Conservation (phyloP, 306 rosid genomes). For the Lagenaria siceraria region DNA sequence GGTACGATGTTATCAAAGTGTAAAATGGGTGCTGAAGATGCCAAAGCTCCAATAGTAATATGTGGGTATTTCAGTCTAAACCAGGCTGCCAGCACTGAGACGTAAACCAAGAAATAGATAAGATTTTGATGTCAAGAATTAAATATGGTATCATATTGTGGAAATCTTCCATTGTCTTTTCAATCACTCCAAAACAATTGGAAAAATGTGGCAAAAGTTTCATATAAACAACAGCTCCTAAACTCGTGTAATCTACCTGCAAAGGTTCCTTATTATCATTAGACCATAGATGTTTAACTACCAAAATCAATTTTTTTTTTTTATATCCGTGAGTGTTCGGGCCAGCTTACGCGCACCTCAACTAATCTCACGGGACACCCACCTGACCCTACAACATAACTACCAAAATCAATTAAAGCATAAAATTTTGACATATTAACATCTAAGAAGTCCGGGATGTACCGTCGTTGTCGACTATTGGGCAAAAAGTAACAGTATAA, state of each 20-base stretch:
- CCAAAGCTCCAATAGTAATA: constrained; percentile 28
- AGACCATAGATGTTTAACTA: neutral
- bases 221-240: neutral
- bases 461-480: neutral
- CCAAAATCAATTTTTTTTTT: neutral
- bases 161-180: neutral
- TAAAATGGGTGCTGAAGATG: constrained; percentile 41
- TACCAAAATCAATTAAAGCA: neutral
- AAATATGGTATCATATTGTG: neutral
- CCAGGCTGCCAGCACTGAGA: constrained; percentile 38
- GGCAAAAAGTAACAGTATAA: neutral
- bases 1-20: constrained; percentile 29
- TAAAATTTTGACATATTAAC: neutral
- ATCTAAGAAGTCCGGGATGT: neutral
- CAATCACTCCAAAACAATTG: neutral
- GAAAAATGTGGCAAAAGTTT: neutral
- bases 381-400: too few species aligned
- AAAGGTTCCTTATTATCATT: neutral
- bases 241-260: neutral
- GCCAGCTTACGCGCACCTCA: too few species aligned
- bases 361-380: too few species aligned
- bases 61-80: constrained; percentile 43
- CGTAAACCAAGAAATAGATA: neutral
- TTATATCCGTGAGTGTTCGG: too few species aligned
- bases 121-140: neutral